Evolutionary conservation across 169 alveolate genomes (phyloP).

Genomic region (Eimeria maxima): DNA sequence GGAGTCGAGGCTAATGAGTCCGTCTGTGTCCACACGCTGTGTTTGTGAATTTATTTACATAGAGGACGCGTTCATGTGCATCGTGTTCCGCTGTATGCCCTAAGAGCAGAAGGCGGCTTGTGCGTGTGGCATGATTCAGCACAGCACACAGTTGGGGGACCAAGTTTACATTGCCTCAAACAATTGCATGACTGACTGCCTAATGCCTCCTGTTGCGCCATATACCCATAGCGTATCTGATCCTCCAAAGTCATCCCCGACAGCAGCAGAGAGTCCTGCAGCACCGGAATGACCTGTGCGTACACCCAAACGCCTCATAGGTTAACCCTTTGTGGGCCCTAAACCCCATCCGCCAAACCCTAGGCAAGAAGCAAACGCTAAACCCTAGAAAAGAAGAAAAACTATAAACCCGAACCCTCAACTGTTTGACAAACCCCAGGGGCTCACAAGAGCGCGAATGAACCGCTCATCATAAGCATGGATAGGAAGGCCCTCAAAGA

Average conservation of each 20-base stretch:
- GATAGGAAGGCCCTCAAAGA: slow-evolving; percentile 86
- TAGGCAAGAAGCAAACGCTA: background rate
- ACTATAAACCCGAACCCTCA: no score
- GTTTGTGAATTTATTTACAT: no score
- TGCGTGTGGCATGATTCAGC: no score
- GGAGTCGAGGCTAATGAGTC: no score
- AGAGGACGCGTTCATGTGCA: no score
- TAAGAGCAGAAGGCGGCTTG: no score
- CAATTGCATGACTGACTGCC: background rate
- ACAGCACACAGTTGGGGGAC: no score
- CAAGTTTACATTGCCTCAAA: no score
- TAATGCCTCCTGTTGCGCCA: slow-evolving; percentile 10
- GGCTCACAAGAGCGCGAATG: slow-evolving; percentile 87
- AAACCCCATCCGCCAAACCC: no score
- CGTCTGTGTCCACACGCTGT: no score
- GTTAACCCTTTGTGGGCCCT: background rate
- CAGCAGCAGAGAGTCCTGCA: background rate
- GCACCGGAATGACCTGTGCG: background rate
- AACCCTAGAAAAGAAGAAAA: background rate
- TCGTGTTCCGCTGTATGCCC: no score
- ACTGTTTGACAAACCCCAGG: no score
- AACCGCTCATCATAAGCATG: slow-evolving; percentile 10
- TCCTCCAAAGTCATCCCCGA: background rate
- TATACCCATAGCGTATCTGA: slow-evolving; percentile 10
- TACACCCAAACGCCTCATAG: background rate